Evolutionary conservation across 1,284 basidiomycete genomes (phyloP), one percentile per base, ranked within the genome.

Genomic region (Austroboletus novae-zelandiae): DNA sequence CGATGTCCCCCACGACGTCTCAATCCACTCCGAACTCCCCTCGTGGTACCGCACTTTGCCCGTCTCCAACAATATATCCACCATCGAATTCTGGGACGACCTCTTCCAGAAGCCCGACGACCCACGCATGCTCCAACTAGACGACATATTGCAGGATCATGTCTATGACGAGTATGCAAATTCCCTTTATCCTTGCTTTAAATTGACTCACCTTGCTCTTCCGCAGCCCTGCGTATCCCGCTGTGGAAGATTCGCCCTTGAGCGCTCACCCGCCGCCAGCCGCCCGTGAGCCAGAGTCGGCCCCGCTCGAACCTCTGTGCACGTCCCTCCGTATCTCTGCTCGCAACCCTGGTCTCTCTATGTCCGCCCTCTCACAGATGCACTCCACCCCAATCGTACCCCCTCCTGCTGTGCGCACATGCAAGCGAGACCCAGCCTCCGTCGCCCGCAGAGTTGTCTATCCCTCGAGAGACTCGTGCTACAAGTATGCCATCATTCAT

Each of bases 381-480:
- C 55, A 59, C n/a, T 57, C 60, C 40, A 68, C 65, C 46, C 61
- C 70, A 56, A 61, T 71, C 37, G 59, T 74, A 8, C 66, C 73
- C 43, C 84, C 84, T 42, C 82, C 84, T 35, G 74, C 76, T 10
- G 67, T 77, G 31, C 70, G 77, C 36, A 73, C 74, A 44, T 80
- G 79, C 50, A 85, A 78, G 58, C 73, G 72, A 31, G 80, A 80
- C 50, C 72, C 73, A 13, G 70, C 75, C 5, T 65, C 72, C 13
- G 64, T 75, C 31, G 71, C 76, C 45, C 79, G 80, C 48, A 78
- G 75, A 31, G 80, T 89, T 29, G 79, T 87, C 11, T 77, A 74
- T 67, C 88, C 86, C 32, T 73, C 83, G 4, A 86, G 81, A 65
- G 86, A 88, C 50, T 77, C 81, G 9, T 90, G 87, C 60, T 80